Conservation (phyloP, 352 stramenopile genomes). For the Pythium biforme region DNA sequence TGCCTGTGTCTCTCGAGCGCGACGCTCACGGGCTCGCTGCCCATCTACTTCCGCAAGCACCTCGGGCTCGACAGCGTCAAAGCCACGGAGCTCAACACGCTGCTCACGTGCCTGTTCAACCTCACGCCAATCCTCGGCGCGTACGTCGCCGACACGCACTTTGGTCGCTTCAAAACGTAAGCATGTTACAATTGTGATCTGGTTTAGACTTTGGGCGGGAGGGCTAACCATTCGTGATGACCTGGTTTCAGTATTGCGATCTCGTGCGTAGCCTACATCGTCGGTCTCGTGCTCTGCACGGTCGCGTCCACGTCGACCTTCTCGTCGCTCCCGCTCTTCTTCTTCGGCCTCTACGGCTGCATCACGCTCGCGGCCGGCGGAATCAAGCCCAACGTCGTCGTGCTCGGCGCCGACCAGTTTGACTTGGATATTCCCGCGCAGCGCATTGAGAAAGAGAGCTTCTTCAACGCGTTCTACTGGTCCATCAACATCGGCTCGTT, state of each 20-base stretch:
- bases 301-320: constrained; percentile 55
- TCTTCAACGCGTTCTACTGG: constrained; percentile 95
- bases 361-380: constrained; percentile 45
- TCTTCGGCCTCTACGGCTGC: constrained; percentile 77
- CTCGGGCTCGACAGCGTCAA: constrained; percentile 71
- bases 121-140: constrained; percentile 80
- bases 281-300: constrained; percentile 65
- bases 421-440: constrained; percentile 65
- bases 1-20: constrained; percentile 85
- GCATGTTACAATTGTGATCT: not conserved
- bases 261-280: constrained; percentile 73
- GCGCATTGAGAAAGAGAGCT: constrained; percentile 80
- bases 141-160: constrained; percentile 81
- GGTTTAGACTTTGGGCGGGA: too few species aligned
- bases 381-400: constrained; percentile 48
- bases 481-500: constrained; percentile 90
- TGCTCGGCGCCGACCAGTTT: constrained; percentile 72
- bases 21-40: constrained; percentile 76
- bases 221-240: constrained; percentile 8
- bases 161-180: constrained; percentile 76
- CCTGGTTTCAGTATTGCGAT: constrained; percentile 52
- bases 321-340: constrained; percentile 66
- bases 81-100: constrained; percentile 80
- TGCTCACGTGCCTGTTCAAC: constrained; percentile 84
- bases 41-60: constrained; percentile 87